These are phyloP conservation scores for Nidularia pulvinata DNA, from an alignment of 768 basidiomycete genomes.

Conservation along the genomic window DNA sequence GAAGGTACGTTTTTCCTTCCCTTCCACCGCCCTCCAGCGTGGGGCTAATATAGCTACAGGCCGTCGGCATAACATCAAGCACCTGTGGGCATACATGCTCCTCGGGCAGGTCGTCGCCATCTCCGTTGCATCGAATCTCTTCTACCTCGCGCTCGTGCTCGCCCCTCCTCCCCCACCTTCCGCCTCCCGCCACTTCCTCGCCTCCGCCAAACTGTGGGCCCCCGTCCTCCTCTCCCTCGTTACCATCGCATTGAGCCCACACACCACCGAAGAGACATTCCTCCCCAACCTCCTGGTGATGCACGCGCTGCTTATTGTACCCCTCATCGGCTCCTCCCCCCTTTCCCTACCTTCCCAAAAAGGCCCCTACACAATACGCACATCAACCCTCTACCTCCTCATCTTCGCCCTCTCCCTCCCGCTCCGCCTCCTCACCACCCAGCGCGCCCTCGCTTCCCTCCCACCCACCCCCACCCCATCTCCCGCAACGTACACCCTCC, in stretches of 20 bases:
- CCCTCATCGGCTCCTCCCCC: constrained; percentile 37
- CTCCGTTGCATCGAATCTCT: constrained; percentile 63
- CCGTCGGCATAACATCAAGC: constrained; percentile 35
- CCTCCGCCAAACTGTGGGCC: constrained; percentile 27
- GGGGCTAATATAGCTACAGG: too few species aligned
- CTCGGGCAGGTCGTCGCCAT: constrained; percentile 75
- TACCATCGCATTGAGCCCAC: constrained; percentile 43
- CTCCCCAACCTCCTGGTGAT: constrained; percentile 59
- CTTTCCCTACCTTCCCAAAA: constrained; percentile 1
- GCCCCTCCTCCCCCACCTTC: constrained; percentile 20
- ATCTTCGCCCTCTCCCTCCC: constrained; percentile 24
- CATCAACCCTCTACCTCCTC: constrained; percentile 32
- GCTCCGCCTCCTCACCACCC: constrained; percentile 32
- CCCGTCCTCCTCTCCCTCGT: constrained; percentile 43
- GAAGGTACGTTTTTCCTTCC: constrained; percentile 38
- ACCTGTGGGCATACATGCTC: constrained; percentile 70
- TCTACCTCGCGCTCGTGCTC: constrained; percentile 49
- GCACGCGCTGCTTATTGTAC: constrained; percentile 56
- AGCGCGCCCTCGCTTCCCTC: constrained; percentile 18
- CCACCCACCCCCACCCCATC: constrained; percentile 4
- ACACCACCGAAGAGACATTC: constrained; percentile 41
- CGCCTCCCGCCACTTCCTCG: background rate
- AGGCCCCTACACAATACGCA: constrained; percentile 9
- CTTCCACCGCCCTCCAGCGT: too few species aligned
- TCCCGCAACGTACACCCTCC: constrained; percentile 14